Base-by-base conservation (phyloP, 106 monocot species). In the Allium fistulosum region DNA sequence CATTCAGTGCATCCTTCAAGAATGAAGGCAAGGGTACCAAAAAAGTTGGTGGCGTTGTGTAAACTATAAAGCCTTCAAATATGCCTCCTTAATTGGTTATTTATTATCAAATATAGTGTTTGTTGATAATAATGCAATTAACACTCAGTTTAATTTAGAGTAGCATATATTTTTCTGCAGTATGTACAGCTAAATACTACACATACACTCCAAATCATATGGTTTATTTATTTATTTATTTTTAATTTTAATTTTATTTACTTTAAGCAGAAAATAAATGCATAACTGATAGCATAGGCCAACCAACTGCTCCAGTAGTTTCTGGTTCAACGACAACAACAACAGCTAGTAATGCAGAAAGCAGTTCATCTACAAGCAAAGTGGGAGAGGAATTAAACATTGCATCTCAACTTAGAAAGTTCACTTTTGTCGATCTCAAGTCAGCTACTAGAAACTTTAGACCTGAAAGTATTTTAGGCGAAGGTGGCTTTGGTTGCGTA, bases 401-500 rank as follows among this genome's bases (percentile, higher is more conserved):
- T 61, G 84, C 88, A 73, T 84, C 84, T 16, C 88, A 82, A 45
- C 71, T 88, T 53, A 61, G 81, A 53, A 88, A 84, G 46, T 88
- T 88, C 69, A 62, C 73, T 50, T 88, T 88, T 67, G 74, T 72
- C 56, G 88, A 88, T 47, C 81, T 88, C n/a, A 88, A 79, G 59
- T 84, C 73, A 68, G 88, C 88, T 13, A 82, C 88, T n/a, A 76
- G 88, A 64, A 88, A 88, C 59, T 88, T 88, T 48, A 79, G 84
- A 58, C 88, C 88, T 37, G 88, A 88, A 57, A 79, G 79, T 71
- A 84, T 88, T 52, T 79, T 88, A 56, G 88, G 88, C 51, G 88
- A 88, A 64, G 88, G 88, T 47, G 88, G 88, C n/a, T 88, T 88
- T 72, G 88, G 88, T 26, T 79, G 88, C 75, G 88, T 88, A n/a